A percentile compares a stretch with the other conserved stretches of the same genome.
These are phyloP conservation scores for Claviceps africana DNA, from an alignment of 2,329 filamentous ascomycete species.

Conservation along the genomic window DNA sequence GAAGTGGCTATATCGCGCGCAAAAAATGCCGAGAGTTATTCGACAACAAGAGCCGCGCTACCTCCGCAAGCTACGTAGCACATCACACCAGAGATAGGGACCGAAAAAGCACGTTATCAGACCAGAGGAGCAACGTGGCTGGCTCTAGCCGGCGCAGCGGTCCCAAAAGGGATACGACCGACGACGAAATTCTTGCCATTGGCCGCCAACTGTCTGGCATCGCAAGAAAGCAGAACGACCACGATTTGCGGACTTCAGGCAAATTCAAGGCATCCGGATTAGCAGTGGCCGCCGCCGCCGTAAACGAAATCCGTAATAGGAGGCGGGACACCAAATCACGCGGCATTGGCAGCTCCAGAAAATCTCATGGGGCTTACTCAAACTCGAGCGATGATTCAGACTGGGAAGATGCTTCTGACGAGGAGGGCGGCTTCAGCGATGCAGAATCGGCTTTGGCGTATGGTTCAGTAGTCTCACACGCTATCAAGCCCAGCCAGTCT, in stretches of 20 bases:
- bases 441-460: constrained; percentile 28
- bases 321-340: constrained; percentile 21
- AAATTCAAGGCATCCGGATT: constrained; percentile 12
- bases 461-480: constrained; percentile 15
- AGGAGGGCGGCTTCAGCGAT: constrained; percentile 22
- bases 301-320: constrained; percentile 28
- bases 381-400: constrained; percentile 32
- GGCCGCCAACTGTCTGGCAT: constrained; percentile 40
- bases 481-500: constrained; percentile 8
- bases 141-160: constrained; percentile 1
- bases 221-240: constrained; percentile 35
- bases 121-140: background rate
- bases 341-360: constrained; percentile 28
- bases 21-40: constrained; percentile 16
- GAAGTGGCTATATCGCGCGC: constrained; percentile 41
- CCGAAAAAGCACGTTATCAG: background rate
- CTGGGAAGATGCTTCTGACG: constrained; percentile 43
- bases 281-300: constrained; percentile 25
- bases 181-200: constrained; percentile 43
- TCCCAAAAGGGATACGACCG: constrained; percentile 26
- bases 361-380: constrained; percentile 16
- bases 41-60: constrained; percentile 1
- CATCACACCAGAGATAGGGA: background rate
- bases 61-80: constrained; percentile 1
- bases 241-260: constrained; percentile 31